These are phyloP conservation scores for Acanthamoeba triangularis DNA, from an alignment of 208 protist genomes.

Conservation along the genomic window DNA sequence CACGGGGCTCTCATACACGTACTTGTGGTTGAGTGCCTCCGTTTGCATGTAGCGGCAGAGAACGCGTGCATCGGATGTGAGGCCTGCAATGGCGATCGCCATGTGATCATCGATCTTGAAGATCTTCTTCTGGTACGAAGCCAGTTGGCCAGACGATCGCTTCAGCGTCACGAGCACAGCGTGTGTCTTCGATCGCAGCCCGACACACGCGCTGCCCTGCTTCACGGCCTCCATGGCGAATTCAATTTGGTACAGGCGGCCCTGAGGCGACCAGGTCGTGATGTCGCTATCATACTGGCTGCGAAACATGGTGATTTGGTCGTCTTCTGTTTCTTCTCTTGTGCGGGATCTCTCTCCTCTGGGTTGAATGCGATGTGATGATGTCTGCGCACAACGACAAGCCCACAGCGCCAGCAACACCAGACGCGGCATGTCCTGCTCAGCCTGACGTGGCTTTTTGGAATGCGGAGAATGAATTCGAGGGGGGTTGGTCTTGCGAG, in stretches of 20 bases:
- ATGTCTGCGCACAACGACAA: not conserved
- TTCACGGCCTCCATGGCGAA: slow-evolving; percentile 99
- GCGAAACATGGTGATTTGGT: slow-evolving; percentile 24
- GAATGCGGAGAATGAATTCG: too few relatives aligned
- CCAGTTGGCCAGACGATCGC: slow-evolving; percentile 94
- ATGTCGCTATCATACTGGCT: slow-evolving; percentile 98
- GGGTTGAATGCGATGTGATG: not conserved
- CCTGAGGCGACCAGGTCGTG: slow-evolving; percentile 98
- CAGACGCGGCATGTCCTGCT: too few relatives aligned
- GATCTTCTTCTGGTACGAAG: slow-evolving; percentile 98
- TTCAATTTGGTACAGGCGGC: slow-evolving; percentile 98
- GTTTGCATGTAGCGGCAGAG: slow-evolving; percentile 96
- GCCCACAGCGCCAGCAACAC: too few relatives aligned
- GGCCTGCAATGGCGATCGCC: slow-evolving; percentile 98
- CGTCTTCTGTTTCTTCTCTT: not conserved
- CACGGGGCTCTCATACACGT: slow-evolving; percentile 89
- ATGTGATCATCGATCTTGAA: slow-evolving; percentile 99
- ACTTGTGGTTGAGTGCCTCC: slow-evolving; percentile 98
- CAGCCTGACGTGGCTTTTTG: too few relatives aligned
- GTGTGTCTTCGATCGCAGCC: slow-evolving; percentile 96
- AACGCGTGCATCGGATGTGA: slow-evolving; percentile 98
- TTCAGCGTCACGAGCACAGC: slow-evolving; percentile 97
- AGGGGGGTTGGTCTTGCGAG: too few relatives aligned
- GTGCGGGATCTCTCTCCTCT: not conserved
- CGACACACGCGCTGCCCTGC: slow-evolving; percentile 98